Percentiles rank a stretch among this genome's conserved stretches.
Evolutionary conservation across 805 yeast species (phyloP).

Genomic region (Ogataea paraovalis): DNA sequence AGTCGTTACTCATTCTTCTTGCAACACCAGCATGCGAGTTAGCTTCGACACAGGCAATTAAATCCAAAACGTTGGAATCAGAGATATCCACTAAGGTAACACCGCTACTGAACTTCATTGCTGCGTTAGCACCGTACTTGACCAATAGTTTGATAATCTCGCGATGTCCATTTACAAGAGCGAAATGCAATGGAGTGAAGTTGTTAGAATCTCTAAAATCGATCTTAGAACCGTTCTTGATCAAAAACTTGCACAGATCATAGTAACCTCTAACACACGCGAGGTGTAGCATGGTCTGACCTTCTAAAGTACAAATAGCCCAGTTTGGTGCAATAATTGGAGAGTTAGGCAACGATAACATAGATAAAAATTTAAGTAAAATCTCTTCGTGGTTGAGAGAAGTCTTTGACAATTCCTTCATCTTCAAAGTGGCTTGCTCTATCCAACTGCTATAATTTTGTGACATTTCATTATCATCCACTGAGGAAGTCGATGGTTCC

Average conservation of each 20-base stretch:
- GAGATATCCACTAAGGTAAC: conserved; percentile 38
- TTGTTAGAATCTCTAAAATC: conserved; percentile 78
- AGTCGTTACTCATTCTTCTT: conserved; percentile 28
- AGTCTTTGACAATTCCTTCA: conserved; percentile 42
- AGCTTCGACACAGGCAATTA: conserved; percentile 20
- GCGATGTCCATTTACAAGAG: conserved; percentile 70
- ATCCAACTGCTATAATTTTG: conserved; percentile 42
- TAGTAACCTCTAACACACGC: conserved; percentile 74
- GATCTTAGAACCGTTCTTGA: conserved; percentile 60
- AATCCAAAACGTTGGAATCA: conserved; percentile 36
- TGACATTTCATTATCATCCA: neutral
- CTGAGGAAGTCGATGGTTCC: conserved; percentile 2
- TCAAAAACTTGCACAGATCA: conserved; percentile 56
- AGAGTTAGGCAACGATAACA: conserved; percentile 65
- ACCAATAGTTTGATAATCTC: conserved; percentile 58
- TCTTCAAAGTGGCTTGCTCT: conserved; percentile 48
- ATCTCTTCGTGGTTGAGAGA: conserved; percentile 46
- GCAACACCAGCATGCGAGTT: conserved; percentile 1
- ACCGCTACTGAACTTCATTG: conserved; percentile 49
- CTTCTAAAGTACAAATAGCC: conserved; percentile 76
- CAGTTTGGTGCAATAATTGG: conserved; percentile 62
- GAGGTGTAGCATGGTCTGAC: conserved; percentile 85
- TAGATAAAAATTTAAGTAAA: conserved; percentile 44
- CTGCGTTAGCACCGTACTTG: conserved; percentile 59
- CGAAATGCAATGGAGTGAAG: conserved; percentile 83